A percentile compares a stretch with the other conserved stretches of the same genome.
These are phyloP conservation scores for Solanum virginianum DNA, from an alignment of 257 asterid genomes.

Conservation along the genomic window DNA sequence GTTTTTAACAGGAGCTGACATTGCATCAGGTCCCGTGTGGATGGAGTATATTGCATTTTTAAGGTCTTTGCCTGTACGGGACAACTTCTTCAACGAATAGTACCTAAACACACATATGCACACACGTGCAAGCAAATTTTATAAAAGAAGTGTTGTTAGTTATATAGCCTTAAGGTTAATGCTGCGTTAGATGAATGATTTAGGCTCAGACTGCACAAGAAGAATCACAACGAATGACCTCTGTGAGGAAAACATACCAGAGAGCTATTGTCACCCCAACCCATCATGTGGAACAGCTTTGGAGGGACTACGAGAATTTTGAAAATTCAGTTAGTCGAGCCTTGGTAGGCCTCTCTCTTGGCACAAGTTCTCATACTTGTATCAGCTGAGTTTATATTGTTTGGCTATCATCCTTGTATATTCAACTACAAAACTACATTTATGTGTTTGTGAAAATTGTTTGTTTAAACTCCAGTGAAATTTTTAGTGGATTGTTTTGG, in stretches of 20 bases:
- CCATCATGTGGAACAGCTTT: constrained; percentile 85
- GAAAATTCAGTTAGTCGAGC: constrained; percentile 95
- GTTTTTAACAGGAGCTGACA: constrained; percentile 69
- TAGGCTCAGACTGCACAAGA: constrained; percentile 70
- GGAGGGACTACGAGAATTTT: constrained; percentile 97
- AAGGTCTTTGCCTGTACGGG: constrained; percentile 74
- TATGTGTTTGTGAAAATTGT: neutral
- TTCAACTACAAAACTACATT: neutral
- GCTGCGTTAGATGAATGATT: constrained; percentile 10
- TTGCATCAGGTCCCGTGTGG: constrained; percentile 94
- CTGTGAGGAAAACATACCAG: constrained; percentile 77
- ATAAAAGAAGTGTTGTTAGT: neutral
- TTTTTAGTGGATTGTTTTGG: neutral
- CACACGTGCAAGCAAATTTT: neutral
- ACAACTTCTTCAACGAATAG: neutral
- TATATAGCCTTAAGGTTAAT: constrained; percentile 3
- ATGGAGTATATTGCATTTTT: constrained; percentile 82
- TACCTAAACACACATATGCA: neutral
- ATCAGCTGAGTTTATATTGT: neutral
- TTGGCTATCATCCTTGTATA: neutral
- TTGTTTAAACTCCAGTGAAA: neutral
- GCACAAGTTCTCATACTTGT: neutral
- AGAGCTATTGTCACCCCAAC: constrained; percentile 88
- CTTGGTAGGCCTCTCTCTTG: constrained; percentile 40
- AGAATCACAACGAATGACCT: constrained; percentile 82